Evolutionary conservation across 768 basidiomycete species (phyloP), one percentile per base, ranked within the genome.

Genomic region (Lentinus brumalis): DNA sequence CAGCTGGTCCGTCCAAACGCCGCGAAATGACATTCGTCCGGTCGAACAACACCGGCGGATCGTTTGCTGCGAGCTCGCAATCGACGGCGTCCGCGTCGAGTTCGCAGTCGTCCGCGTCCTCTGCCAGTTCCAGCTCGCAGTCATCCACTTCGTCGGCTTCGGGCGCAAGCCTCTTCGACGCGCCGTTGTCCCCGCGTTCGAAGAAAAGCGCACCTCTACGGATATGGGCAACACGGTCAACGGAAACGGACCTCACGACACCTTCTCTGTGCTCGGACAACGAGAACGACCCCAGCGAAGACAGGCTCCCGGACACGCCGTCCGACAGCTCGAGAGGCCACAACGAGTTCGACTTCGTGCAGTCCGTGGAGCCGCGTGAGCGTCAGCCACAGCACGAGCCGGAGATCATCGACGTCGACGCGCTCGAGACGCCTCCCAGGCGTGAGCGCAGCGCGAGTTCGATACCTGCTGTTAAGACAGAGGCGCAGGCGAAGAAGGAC

Each of bases 241-340:
- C 67, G 14, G 79, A 76, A 52, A 76, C 77, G 2, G 79, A 79
- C 41, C 58, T 78, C 18, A 76, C 79, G 1, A 92, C 90, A 0
- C 90, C 90, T 0, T 91, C 89, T 0, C 76, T 92, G 15, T 88
- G 84, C 66, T 91, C 90, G 3, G 90, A 92, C 68, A 87, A 88
- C 59, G 88, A 86, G 41, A 74, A 75, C 52, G 81, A 81, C 15
- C 78, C 71, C 39, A 83, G 35, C 67, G 82, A 82, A 38, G 76
- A 73, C 50, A 67, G 59, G 49, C 71, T 74, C 5, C 78, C 78
- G 4, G 81, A 80, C 1, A 81, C 82, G 6, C 86, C 86, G 2
- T 86, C 87, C 53, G 69, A 72, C 29, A 45, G 82, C 75, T 59
- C 69, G 41, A 15, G 60, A 26, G 42, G 59, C 41, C 35, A 50